Base-by-base conservation (phyloP, 108 stramenopile species). In the Cyclostephanos tholiformis region DNA sequence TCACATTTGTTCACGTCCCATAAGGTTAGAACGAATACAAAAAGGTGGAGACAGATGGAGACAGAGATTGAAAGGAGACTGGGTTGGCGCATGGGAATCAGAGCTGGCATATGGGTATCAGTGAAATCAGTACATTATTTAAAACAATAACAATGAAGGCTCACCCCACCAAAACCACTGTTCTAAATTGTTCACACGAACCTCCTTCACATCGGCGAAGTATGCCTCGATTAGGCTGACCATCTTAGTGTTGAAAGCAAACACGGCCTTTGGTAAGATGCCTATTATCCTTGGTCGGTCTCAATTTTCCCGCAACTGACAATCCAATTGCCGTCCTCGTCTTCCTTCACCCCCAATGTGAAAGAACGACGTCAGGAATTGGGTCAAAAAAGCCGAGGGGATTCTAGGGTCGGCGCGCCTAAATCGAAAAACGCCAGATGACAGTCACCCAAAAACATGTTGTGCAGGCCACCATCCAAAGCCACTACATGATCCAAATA, bases 381-480 rank as follows among this genome's bases (percentile, higher is more conserved):
- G 90, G 12, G 92, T 93, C 65, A 93, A 71, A 59, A 93, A 90
- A 6, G 81, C 89, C 0, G 92, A 89, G n/a, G 86, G 3, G 89
- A 82, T 71, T 88, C 80, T 6, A 89, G 66, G 20, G 75, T 49
- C 5, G 89, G 88, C 35, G 79, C 82, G 19, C 92, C 89, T 55
- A 93, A 77, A 77, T 93, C 92, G 81, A 93, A 93, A 26, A 91
- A 61, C 78, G 77, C 88, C 58, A 93, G 60, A 16, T 85, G 72
- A n/a, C 79, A 68, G 53, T 79, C 73, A 41, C 67, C 80, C 19
- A 91, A 63, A 68, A 93, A 91, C 10, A 88, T 63, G 76, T 93
- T 93, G 73, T 93, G 92, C 25, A 93, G 67, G 26, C 92, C 92
- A 14, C 89, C 92, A 82, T 93, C 92, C n/a, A 87, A 91, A 63